Conservation (phyloP, 176 grass and related monocot genomes). For the Paspalum notatum region DNA sequence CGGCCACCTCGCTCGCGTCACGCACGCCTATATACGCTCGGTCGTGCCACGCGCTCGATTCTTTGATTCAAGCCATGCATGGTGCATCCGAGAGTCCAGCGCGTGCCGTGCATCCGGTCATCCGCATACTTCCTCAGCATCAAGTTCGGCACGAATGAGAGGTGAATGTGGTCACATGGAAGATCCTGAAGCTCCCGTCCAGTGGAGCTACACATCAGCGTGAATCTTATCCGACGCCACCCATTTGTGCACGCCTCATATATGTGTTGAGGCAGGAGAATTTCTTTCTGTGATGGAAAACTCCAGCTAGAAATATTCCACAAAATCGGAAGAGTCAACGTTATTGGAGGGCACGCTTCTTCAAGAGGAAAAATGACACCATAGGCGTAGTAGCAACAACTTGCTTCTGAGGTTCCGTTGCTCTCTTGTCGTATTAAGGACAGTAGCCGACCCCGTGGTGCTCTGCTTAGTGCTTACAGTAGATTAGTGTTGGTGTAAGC, state of each 20-base stretch:
- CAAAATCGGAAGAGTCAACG: not conserved
- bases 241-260: not conserved
- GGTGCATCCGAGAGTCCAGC: no score
- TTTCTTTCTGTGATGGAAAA: not conserved
- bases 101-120: not conserved
- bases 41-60: not conserved
- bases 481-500: not conserved
- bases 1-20: not conserved
- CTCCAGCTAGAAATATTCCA: not conserved
- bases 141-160: constrained; percentile 8
- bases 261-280: not conserved
- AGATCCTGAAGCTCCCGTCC: constrained; percentile 7
- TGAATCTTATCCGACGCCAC: constrained; percentile 33
- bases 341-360: not conserved
- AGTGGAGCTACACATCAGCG: not conserved
- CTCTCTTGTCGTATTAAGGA: not conserved
- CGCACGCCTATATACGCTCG: constrained; percentile 1
- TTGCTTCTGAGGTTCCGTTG: not conserved
- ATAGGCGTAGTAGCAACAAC: not conserved
- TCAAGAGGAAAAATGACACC: not conserved
- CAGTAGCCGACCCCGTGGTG: not conserved
- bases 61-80: no score
- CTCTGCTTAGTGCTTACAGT: no score
- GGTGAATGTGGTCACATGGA: not conserved
- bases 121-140: no score